These are phyloP conservation scores for Erythrophleum fordii DNA, from an alignment of 306 rosid genomes.

Conservation along the genomic window DNA sequence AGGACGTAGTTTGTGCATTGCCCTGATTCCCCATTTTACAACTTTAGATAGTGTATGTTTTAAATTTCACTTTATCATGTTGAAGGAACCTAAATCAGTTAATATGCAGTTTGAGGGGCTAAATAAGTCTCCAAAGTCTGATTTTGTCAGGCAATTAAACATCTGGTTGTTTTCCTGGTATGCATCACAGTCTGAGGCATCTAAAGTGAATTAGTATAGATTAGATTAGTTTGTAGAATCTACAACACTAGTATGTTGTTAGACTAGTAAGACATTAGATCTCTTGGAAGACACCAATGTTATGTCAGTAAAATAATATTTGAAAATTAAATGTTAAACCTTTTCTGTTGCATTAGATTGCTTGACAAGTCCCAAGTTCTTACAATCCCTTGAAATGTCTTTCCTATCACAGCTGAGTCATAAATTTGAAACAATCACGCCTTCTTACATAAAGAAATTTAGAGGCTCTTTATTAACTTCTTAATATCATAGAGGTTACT, in stretches of 20 bases:
- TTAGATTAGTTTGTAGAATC: not conserved
- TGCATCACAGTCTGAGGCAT: not conserved
- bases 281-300: not conserved
- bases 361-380: slow-evolving; percentile 10
- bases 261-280: not conserved
- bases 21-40: slow-evolving; percentile 8
- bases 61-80: not conserved
- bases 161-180: slow-evolving; percentile 11
- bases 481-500: not conserved
- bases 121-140: slow-evolving; percentile 6
- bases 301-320: not conserved
- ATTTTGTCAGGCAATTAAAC: not conserved
- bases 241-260: not conserved
- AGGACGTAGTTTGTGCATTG: slow-evolving; percentile 18
- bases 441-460: slow-evolving; percentile 2
- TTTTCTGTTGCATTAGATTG: slow-evolving; percentile 1
- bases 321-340: not conserved
- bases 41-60: not conserved
- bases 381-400: not conserved
- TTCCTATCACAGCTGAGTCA: not conserved
- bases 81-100: slow-evolving; percentile 16
- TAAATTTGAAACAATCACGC: slow-evolving; percentile 9
- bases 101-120: slow-evolving; percentile 16
- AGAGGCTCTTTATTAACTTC: slow-evolving; percentile 4
- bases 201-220: not conserved